phyloP scores from a whole-genome alignment of 441 rosid species.

The Populus hybrid region DNA sequence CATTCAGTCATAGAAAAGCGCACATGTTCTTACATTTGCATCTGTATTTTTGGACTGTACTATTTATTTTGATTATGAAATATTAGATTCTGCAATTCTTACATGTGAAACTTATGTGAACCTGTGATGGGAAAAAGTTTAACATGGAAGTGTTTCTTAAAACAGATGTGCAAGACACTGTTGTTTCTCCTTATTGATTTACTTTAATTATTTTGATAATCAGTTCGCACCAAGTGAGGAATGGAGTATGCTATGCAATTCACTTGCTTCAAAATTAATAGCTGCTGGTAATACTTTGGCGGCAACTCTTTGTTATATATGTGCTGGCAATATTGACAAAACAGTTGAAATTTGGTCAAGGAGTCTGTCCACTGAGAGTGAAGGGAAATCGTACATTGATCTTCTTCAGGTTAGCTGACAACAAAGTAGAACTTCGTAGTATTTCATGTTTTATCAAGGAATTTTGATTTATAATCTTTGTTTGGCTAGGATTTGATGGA shows the following conservation, averaged over 20 bases:
- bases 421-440: not conserved
- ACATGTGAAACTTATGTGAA: not conserved
- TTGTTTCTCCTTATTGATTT: slow-evolving; percentile 1
- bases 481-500: slow-evolving; percentile 93
- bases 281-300: slow-evolving; percentile 74
- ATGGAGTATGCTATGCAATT: slow-evolving; percentile 81
- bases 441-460: slow-evolving; percentile 5
- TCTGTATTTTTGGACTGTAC: not conserved
- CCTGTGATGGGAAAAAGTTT: not conserved
- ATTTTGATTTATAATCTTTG: slow-evolving; percentile 14
- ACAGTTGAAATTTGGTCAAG: slow-evolving; percentile 99
- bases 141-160: not conserved
- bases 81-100: not conserved
- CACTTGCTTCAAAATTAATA: slow-evolving; percentile 83
- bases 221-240: slow-evolving; percentile 96
- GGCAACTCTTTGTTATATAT: slow-evolving; percentile 92
- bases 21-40: not conserved
- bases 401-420: slow-evolving; percentile 73
- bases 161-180: not conserved
- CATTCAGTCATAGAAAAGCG: not conserved
- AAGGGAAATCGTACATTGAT: slow-evolving; percentile 80
- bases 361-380: slow-evolving; percentile 60
- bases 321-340: slow-evolving; percentile 95
- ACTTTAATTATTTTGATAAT: slow-evolving; percentile 18
- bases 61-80: no score